A percentile compares a stretch with the other conserved stretches of the same genome.
Conservation (phyloP, 768 basidiomycete genomes). For the Rhodotorula graminis region DNA sequence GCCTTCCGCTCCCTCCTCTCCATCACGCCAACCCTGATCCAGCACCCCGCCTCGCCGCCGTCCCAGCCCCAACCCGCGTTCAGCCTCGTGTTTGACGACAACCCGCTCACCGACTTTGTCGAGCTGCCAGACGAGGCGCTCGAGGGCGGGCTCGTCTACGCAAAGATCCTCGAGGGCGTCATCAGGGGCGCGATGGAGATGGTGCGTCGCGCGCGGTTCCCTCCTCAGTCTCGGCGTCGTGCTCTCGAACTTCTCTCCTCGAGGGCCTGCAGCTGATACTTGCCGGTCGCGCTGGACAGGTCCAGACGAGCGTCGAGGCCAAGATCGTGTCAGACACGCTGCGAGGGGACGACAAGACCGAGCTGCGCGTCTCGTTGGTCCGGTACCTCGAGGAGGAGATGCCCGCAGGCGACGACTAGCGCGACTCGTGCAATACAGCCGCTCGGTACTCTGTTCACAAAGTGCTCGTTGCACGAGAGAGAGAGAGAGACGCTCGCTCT, state of each 20-base stretch:
- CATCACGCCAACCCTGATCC: conserved; percentile 75
- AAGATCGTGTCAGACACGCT: conserved; percentile 84
- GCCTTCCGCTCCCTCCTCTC: conserved; percentile 98
- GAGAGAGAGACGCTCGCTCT: neutral
- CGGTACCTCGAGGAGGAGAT: conserved; percentile 90
- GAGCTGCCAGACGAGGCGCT: conserved; percentile 89
- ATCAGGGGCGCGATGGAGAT: conserved; percentile 90
- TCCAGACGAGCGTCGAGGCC: conserved; percentile 91
- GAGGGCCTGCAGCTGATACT: neutral
- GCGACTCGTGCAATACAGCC: too few relatives aligned
- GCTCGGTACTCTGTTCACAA: too few relatives aligned
- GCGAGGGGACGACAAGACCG: conserved; percentile 88
- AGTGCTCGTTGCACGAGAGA: too few relatives aligned
- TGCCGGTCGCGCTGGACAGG: conserved; percentile 57
- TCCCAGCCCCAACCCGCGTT: conserved; percentile 52
- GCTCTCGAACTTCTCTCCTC: conserved; percentile 6
- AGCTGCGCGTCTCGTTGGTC: conserved; percentile 81
- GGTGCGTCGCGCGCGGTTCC: conserved; percentile 54
- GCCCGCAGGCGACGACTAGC: conserved; percentile 41
- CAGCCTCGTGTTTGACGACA: conserved; percentile 84
- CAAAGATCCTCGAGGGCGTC: conserved; percentile 92
- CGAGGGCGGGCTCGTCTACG: conserved; percentile 92
- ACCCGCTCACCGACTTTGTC: conserved; percentile 93
- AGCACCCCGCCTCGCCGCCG: conserved; percentile 54
- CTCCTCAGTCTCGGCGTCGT: too few relatives aligned